These are phyloP conservation scores for Babesia ovis DNA, from an alignment of 169 alveolate species.

Conservation along the genomic window DNA sequence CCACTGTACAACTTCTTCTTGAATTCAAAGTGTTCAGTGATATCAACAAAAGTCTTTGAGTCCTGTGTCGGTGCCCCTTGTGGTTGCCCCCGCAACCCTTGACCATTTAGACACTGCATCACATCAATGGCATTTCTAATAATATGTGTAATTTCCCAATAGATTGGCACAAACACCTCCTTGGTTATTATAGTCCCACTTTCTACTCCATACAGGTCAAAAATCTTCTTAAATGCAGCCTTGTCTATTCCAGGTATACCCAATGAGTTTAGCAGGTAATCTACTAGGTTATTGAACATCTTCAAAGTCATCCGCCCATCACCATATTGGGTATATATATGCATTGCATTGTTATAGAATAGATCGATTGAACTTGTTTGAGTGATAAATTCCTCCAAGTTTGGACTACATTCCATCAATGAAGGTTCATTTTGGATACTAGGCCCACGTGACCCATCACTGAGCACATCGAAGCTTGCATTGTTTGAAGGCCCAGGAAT, in stretches of 20 bases:
- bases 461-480: not conserved
- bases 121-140: conserved; percentile 28
- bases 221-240: conserved; percentile 21
- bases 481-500: not conserved
- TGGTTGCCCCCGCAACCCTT: not conserved
- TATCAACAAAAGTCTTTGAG: not conserved
- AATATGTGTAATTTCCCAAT: conserved; percentile 57
- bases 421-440: not conserved
- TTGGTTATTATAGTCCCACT: conserved; percentile 17
- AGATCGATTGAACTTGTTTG: conserved; percentile 25
- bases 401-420: not conserved
- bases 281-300: conserved; percentile 53
- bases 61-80: not conserved
- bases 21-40: not conserved
- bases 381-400: conserved; percentile 13
- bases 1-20: conserved; percentile 54
- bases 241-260: conserved; percentile 39
- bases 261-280: conserved; percentile 45
- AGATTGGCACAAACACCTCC: conserved; percentile 43
- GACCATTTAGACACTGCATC: conserved; percentile 13
- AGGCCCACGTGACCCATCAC: not conserved
- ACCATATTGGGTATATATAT: conserved; percentile 48
- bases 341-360: conserved; percentile 28
- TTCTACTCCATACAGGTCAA: conserved; percentile 21
- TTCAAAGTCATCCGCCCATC: conserved; percentile 38